Base-by-base conservation (phyloP, 2,329 filamentous ascomycete species). In the Rhinocladiella mackenziei region DNA sequence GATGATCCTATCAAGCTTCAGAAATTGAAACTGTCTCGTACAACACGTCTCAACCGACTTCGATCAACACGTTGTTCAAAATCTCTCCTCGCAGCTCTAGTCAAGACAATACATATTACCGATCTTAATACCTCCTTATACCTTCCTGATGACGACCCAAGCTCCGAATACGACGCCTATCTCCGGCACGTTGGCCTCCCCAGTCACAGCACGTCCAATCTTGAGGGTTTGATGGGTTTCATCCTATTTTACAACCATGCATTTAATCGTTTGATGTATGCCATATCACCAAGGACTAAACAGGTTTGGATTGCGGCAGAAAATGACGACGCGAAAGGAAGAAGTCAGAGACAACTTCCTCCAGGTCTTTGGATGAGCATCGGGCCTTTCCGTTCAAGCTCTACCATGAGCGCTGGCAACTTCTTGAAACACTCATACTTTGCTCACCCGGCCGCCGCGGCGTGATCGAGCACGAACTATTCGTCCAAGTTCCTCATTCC, bases 201-300 rank as follows among this genome's bases (percentile, higher is more conserved):
- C 81, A 26, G 73, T 81, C 22, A 77, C 78, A 70, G 70, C 71
- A 2, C 80, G 76, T 54, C 75, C 77, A 76, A 75, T 47, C 60
- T 81, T 15, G 75, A 80, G 59, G 67, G 69, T 18, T 60, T 81
- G 5, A 58, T 71, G 22, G 77, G 77, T 4, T 72, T 78, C 43
- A 67, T 71, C 36, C 62, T 74, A n/a, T 67, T 72, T 2, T 77
- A 74, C 53, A 65, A 68, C 28, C 73, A 76, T 45, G 65, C 72
- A 23, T 78, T 75, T 49, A 73, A 78, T 55, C 71, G 75, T 14
- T 58, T 77, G 14, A 75, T 70, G 8, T 68, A 79, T 56, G 75
- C 77, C 2, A 57, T 80, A 14, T 77, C 77, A 0, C 77, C 73
- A 4, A 65, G 76, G 29, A 64, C 66, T 39, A 70, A 71, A 38